phyloP scores from a whole-genome alignment of 73 alveolate species.

The Breviolum minutum region DNA sequence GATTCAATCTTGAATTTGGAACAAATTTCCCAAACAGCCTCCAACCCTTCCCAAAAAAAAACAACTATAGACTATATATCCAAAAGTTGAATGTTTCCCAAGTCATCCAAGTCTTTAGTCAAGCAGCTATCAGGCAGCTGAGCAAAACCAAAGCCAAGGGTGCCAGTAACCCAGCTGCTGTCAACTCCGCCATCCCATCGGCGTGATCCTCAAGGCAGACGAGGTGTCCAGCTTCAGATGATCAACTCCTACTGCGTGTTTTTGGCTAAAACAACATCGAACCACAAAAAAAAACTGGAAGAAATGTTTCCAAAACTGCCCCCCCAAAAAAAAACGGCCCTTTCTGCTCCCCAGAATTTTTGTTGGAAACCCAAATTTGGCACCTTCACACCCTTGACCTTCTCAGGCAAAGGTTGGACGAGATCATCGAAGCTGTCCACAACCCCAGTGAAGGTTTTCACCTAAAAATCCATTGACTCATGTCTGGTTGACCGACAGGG shows the following conservation, averaged over 20 bases:
- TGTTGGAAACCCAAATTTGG: background rate
- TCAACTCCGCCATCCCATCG: constrained; percentile 2
- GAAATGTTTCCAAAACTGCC: too few relatives aligned
- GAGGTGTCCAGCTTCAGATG: background rate
- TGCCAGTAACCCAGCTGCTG: constrained; percentile 52
- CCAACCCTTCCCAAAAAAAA: background rate
- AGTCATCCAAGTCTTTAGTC: background rate
- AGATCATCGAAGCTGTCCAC: constrained; percentile 22
- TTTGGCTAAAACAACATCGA: background rate
- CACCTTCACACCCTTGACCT: constrained; percentile 39
- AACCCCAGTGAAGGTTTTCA: constrained; percentile 43
- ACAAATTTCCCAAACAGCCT: too few relatives aligned
- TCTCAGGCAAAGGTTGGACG: constrained; percentile 43
- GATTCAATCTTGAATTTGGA: too few relatives aligned
- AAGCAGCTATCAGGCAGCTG: constrained; percentile 46
- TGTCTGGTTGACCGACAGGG: too few relatives aligned
- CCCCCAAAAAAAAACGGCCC: background rate
- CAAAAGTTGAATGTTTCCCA: background rate
- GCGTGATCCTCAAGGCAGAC: constrained; percentile 9
- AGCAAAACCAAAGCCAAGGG: constrained; percentile 61
- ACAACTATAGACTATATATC: background rate
- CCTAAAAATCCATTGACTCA: background rate
- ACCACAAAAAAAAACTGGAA: too few relatives aligned
- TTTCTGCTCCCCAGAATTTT: too few relatives aligned
- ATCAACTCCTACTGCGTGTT: background rate